These are phyloP conservation scores for Podosphaera fusca DNA, from an alignment of 2,329 filamentous ascomycete genomes.

Conservation along the genomic window DNA sequence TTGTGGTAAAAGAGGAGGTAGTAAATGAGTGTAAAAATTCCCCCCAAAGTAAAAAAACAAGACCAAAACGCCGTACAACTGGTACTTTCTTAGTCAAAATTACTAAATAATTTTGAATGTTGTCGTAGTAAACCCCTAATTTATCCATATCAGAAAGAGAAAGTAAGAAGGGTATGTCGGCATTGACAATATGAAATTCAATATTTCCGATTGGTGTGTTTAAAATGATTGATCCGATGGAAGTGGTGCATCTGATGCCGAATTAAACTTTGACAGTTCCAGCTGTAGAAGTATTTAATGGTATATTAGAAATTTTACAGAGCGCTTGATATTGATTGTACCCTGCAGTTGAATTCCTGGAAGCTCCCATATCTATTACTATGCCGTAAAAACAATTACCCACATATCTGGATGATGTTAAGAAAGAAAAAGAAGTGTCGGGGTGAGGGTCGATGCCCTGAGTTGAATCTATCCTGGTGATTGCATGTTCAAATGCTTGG, in stretches of 20 bases:
- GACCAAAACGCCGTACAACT: not conserved
- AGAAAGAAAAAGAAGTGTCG: not conserved
- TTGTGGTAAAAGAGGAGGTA: not conserved
- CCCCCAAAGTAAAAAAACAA: not conserved
- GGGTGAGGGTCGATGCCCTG: not conserved
- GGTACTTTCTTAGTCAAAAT: not conserved
- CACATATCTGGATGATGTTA: not conserved
- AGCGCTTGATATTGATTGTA: not conserved
- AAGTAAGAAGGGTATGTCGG: not conserved
- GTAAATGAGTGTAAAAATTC: not conserved
- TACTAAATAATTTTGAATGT: not conserved
- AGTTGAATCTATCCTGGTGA: not conserved
- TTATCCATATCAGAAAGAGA: not conserved
- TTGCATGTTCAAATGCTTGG: not conserved
- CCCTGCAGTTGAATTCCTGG: not conserved
- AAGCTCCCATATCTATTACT: not conserved
- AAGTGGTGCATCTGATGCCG: not conserved
- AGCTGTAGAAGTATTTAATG: not conserved
- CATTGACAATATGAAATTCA: not conserved
- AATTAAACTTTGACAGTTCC: not conserved
- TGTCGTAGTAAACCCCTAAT: not conserved
- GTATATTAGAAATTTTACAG: not conserved
- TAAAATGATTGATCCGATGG: not conserved
- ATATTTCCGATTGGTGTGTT: not conserved
- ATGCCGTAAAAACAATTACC: not conserved